Base-by-base conservation (phyloP, 2,329 filamentous ascomycete species). In the Ramularia endophylla region DNA sequence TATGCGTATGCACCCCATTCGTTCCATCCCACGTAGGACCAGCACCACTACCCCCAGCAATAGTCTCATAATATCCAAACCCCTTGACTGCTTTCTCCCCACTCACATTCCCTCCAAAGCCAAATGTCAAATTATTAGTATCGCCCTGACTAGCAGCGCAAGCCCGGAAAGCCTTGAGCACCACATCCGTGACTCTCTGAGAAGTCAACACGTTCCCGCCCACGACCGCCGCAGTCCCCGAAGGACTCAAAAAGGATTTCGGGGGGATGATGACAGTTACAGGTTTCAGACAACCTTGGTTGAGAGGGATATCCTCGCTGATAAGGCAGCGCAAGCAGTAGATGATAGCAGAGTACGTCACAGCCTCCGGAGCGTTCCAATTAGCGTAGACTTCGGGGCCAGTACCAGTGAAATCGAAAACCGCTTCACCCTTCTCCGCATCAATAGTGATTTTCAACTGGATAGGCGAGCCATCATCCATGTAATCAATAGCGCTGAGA, bases 51-150 rank as follows among this genome's bases (percentile, higher is more conserved):
- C 86, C 86, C 28, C 86, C 85, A 0, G 83, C 81, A 48, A 92
- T 88, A 5, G 85, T 90, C 63, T 92, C 86, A 61, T 90, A 90
- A 69, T 90, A 92, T 8, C 86, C 86, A 58, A 92, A 92, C 0
- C 86, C 86, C 27, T 79, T 78, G n/a, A 78, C 71, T n/a, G 74
- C 72, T 40, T 76, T 72, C 36, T 75, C 68, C 3, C 73, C 71
- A 0, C 72, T 65, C 19, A 74, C 63, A 46, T 83, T 81, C 31
- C 85, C 85, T 40, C 85, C 83, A 54, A 86, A 87, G 47, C 85
- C 86, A 57, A 92, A 92, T 0, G 86, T 90, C 5, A 92, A 73
- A 61, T 90, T 90, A 65, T 92, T 92, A 63, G 81, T 85, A 64
- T 85, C 83, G 36, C 87, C 87, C 58, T 92, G 86, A 15, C 73